Evolutionary conservation across 495 filamentous ascomycete species (phyloP).

Genomic region (Penicillium riverlandense): DNA sequence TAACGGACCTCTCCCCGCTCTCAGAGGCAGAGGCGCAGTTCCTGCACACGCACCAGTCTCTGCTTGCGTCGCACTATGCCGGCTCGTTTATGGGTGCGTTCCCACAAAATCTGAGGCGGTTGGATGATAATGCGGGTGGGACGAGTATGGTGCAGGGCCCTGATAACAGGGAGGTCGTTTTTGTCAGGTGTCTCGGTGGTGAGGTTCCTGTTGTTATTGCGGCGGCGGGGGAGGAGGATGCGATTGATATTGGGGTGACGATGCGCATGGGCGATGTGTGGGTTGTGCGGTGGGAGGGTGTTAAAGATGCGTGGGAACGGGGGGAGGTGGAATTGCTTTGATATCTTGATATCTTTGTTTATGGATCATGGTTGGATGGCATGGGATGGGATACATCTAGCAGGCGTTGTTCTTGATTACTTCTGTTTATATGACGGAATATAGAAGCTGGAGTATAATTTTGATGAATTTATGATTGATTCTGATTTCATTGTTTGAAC

Average conservation of each 20-base stretch:
- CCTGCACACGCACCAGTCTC: slow-evolving; percentile 69
- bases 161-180: slow-evolving; percentile 74
- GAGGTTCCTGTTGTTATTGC: slow-evolving; percentile 47
- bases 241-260: slow-evolving; percentile 46
- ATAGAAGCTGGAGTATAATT: too few relatives aligned
- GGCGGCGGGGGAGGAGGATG: slow-evolving; percentile 49
- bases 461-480: too few relatives aligned
- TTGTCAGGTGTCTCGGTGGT: slow-evolving; percentile 65
- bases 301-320: slow-evolving; percentile 59
- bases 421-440: too few relatives aligned
- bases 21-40: slow-evolving; percentile 71
- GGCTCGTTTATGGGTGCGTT: slow-evolving; percentile 76
- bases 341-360: slow-evolving; percentile 8
- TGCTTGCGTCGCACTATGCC: slow-evolving; percentile 76
- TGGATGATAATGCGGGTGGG: slow-evolving; percentile 86
- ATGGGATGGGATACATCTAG: background rate
- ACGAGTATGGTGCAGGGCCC: slow-evolving; percentile 88
- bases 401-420: too few relatives aligned
- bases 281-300: slow-evolving; percentile 80
- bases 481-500: too few relatives aligned
- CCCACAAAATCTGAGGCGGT: slow-evolving; percentile 61
- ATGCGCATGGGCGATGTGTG: slow-evolving; percentile 78
- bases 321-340: slow-evolving; percentile 82
- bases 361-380: background rate
- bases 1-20: slow-evolving; percentile 43